phyloP scores from a whole-genome alignment of 306 rosid species.

The Cucumis hystrix region DNA sequence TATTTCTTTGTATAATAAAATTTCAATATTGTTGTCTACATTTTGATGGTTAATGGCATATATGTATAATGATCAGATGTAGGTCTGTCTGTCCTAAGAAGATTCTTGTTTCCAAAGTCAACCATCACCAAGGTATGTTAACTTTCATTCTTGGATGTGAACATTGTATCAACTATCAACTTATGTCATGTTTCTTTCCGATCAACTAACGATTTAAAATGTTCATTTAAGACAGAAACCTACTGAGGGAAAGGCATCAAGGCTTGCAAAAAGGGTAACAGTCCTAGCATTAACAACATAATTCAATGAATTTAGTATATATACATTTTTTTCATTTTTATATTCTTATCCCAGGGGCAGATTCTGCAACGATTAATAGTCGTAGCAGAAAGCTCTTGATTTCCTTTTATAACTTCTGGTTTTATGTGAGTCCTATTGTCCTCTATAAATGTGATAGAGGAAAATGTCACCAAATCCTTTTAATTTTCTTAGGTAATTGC shows the following conservation, averaged over 20 bases:
- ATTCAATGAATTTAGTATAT: background rate
- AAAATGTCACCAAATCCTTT: slow-evolving; percentile 2
- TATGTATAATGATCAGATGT: slow-evolving; percentile 53
- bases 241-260: slow-evolving; percentile 56
- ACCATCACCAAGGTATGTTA: slow-evolving; percentile 43
- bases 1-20: background rate
- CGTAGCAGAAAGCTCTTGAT: background rate
- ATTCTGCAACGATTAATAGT: no score
- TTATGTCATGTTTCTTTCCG: slow-evolving; percentile 13
- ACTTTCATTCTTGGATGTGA: slow-evolving; percentile 17
- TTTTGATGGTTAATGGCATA: slow-evolving; percentile 6
- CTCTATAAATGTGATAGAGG: background rate
- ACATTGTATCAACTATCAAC: background rate
- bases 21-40: background rate
- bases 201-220: slow-evolving; percentile 31
- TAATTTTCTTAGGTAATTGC: slow-evolving; percentile 64
- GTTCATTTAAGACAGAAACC: slow-evolving; percentile 66
- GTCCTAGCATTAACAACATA: background rate
- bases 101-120: slow-evolving; percentile 72
- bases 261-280: slow-evolving; percentile 85
- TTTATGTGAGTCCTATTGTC: background rate
- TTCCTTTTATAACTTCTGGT: background rate
- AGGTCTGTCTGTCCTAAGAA: slow-evolving; percentile 78
- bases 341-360: background rate
- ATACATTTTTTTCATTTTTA: background rate